These are phyloP conservation scores for Hippophae rhamnoides DNA, from an alignment of 306 rosid genomes.

Conservation along the genomic window DNA sequence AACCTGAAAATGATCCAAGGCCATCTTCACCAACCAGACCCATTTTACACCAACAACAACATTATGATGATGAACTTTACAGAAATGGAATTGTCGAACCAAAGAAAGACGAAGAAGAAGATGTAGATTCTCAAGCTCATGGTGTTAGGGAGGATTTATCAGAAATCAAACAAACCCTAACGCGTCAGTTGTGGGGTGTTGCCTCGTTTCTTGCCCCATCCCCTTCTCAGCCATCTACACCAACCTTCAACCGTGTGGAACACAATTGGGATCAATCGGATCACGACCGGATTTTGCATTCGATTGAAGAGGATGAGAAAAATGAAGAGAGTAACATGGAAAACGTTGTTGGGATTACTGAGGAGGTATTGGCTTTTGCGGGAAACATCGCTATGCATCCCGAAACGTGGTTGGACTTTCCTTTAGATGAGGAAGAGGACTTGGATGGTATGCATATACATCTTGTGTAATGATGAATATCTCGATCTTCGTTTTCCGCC, in stretches of 20 bases:
- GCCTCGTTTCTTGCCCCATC: constrained; percentile 78
- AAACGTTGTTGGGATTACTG: constrained; percentile 62
- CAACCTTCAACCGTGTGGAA: constrained; percentile 9
- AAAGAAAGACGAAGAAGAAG: constrained; percentile 13
- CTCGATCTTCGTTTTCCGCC: neutral
- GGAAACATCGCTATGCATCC: constrained; percentile 94
- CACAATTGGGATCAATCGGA: constrained; percentile 20
- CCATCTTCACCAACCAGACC: constrained; percentile 19
- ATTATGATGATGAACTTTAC: neutral
- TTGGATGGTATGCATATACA: constrained; percentile 41
- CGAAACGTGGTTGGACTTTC: constrained; percentile 97
- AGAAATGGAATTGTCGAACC: constrained; percentile 18
- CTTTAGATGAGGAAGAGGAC: constrained; percentile 84
- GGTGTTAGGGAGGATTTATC: constrained; percentile 80
- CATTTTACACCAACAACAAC: constrained; percentile 13
- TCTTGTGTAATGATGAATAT: neutral
- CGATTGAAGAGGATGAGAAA: constrained; percentile 14
- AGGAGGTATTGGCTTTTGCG: constrained; percentile 77
- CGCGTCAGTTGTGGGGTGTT: constrained; percentile 88
- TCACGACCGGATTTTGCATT: constrained; percentile 14
- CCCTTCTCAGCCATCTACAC: constrained; percentile 27
- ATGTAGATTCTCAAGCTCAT: constrained; percentile 35
- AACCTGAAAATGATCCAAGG: constrained; percentile 13
- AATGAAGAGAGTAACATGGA: constrained; percentile 22
- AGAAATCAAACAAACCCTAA: constrained; percentile 66